phyloP scores from a whole-genome alignment of 176 grass and related monocot species.

The Hyparrhenia diplandra region DNA sequence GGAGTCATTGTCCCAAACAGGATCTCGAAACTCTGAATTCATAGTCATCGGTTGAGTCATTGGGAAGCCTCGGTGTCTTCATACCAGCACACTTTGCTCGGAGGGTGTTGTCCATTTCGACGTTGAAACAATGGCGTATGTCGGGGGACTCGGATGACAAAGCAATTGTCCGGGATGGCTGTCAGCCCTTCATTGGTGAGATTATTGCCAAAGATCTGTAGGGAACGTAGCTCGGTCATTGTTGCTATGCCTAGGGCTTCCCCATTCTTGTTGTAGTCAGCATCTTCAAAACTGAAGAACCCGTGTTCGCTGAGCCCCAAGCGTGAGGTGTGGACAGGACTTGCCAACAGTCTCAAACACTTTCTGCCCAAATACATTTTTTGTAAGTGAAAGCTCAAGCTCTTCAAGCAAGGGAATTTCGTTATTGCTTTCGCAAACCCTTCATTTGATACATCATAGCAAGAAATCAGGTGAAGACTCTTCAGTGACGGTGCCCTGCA shows the following conservation, averaged over 20 bases:
- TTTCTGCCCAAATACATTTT: background rate
- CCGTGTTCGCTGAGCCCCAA: background rate
- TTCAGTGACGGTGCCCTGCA: slow-evolving; percentile 2
- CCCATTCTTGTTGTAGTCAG: background rate
- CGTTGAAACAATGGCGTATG: no score
- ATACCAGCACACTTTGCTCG: no score
- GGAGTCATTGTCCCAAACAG: no score
- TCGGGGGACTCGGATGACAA: no score
- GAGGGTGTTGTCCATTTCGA: no score
- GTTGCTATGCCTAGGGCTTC: background rate
- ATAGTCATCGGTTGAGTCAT: no score
- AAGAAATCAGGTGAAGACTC: background rate
- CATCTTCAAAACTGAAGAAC: background rate
- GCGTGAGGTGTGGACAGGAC: background rate
- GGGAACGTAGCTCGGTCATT: background rate
- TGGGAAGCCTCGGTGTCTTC: no score
- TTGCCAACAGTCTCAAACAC: background rate
- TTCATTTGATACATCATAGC: background rate
- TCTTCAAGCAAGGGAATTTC: background rate
- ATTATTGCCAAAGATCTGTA: background rate
- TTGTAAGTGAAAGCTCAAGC: background rate
- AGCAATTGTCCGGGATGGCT: no score
- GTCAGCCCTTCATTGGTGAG: background rate
- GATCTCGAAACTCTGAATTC: no score
- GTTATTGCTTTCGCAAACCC: background rate